Conservation (phyloP, 257 asterid genomes). For the Pogostemon cablin region DNA sequence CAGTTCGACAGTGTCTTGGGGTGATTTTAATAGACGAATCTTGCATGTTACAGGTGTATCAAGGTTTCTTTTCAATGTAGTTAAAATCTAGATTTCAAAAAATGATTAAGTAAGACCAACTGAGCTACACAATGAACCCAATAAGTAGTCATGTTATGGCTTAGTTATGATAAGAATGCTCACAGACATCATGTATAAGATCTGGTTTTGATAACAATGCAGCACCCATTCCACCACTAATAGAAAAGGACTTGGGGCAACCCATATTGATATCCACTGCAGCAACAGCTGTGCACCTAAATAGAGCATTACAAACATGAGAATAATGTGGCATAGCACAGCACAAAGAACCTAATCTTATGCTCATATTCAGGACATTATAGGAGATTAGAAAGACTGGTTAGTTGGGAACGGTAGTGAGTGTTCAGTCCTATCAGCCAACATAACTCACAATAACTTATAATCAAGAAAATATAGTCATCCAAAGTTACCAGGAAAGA, state of each 20-base stretch:
- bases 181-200: constrained; percentile 85
- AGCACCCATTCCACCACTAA: constrained; percentile 99
- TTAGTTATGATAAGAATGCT: constrained; percentile 24
- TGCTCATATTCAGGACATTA: constrained; percentile 17
- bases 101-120: constrained; percentile 16
- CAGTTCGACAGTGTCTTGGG: constrained; percentile 84
- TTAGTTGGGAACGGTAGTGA: neutral
- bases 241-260: constrained; percentile 88
- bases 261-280: constrained; percentile 97
- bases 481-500: constrained; percentile 9
- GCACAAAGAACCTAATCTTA: neutral
- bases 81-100: constrained; percentile 66
- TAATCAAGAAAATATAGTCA: constrained; percentile 1
- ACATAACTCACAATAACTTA: neutral
- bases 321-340: constrained; percentile 20
- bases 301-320: constrained; percentile 21
- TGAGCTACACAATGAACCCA: neutral
- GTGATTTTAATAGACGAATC: constrained; percentile 72
- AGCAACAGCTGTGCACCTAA: constrained; percentile 88
- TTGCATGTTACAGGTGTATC: constrained; percentile 85
- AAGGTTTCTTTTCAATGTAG: constrained; percentile 78
- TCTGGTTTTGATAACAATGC: constrained; percentile 89
- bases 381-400: neutral
- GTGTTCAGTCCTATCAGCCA: constrained; percentile 3
- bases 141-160: constrained; percentile 2